Percentiles rank a stretch among this genome's conserved stretches.
phyloP scores from a whole-genome alignment of 768 basidiomycete species.

The Leccinum sublutescens region DNA sequence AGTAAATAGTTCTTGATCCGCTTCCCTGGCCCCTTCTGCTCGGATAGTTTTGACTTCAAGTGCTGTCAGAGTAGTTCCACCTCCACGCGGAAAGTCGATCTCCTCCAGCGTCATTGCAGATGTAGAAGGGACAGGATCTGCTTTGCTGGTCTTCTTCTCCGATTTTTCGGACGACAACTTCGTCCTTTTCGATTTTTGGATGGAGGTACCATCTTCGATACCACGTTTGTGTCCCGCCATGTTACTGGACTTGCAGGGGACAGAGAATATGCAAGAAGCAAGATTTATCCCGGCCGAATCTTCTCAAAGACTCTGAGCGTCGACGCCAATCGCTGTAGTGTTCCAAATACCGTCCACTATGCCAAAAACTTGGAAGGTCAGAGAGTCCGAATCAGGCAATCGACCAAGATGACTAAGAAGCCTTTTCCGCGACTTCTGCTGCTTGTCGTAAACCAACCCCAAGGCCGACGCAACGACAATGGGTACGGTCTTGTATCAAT shows the following conservation, averaged over 20 bases:
- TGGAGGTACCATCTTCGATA: constrained; percentile 50
- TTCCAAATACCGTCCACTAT: background rate
- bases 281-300: background rate
- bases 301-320: background rate
- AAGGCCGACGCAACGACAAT: constrained; percentile 16
- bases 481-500: constrained; percentile 26
- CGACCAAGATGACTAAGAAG: background rate
- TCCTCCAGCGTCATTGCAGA: constrained; percentile 59
- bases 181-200: constrained; percentile 58
- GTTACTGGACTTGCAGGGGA: background rate
- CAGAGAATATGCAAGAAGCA: background rate
- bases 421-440: background rate
- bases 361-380: background rate
- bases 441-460: constrained; percentile 7
- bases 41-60: constrained; percentile 84
- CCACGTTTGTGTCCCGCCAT: constrained; percentile 60
- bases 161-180: constrained; percentile 41
- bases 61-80: constrained; percentile 85
- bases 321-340: background rate
- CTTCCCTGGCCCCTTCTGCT: constrained; percentile 83
- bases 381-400: constrained; percentile 15
- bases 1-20: constrained; percentile 74
- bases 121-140: constrained; percentile 31
- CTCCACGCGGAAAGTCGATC: constrained; percentile 93
- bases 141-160: constrained; percentile 21